A percentile compares a stretch with the other conserved stretches of the same genome.
Conservation (phyloP, 306 rosid species). For the Rosa persica region DNA sequence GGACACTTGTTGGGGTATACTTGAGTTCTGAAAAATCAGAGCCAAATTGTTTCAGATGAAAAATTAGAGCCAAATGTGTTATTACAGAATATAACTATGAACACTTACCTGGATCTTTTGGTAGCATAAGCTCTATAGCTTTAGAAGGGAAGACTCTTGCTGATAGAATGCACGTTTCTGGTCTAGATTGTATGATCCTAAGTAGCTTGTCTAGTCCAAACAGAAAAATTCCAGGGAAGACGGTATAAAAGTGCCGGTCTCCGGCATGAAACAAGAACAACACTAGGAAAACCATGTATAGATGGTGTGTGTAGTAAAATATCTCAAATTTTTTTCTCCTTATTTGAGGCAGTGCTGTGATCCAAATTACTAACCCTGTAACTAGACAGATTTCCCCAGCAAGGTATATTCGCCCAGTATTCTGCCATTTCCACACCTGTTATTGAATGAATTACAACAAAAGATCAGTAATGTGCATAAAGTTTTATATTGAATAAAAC, state of each 20-base stretch:
- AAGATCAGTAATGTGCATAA: background rate
- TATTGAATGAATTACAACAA: conserved; percentile 21
- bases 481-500: background rate
- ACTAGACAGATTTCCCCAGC: conserved; percentile 76
- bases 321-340: conserved; percentile 76
- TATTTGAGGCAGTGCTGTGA: conserved; percentile 84
- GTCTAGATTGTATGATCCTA: conserved; percentile 71
- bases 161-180: conserved; percentile 61
- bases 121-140: conserved; percentile 67
- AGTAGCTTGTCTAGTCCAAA: conserved; percentile 77
- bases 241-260: conserved; percentile 78
- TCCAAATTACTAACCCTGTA: conserved; percentile 64
- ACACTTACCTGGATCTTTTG: conserved; percentile 67
- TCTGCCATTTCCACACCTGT: conserved; percentile 82
- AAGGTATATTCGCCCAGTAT: conserved; percentile 74
- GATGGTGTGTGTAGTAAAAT: conserved; percentile 87
- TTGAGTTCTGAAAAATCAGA: conserved; percentile 57
- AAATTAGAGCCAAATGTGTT: conserved; percentile 19
- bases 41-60: conserved; percentile 30
- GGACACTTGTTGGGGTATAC: conserved; percentile 75
- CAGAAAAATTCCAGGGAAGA: conserved; percentile 81
- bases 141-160: conserved; percentile 66
- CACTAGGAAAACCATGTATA: conserved; percentile 69
- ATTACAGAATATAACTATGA: background rate
- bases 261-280: conserved; percentile 88